Evolutionary conservation across 257 asterid species (phyloP), one percentile per base, ranked within the genome.

Genomic region (Nicotiana tomentosiformis): DNA sequence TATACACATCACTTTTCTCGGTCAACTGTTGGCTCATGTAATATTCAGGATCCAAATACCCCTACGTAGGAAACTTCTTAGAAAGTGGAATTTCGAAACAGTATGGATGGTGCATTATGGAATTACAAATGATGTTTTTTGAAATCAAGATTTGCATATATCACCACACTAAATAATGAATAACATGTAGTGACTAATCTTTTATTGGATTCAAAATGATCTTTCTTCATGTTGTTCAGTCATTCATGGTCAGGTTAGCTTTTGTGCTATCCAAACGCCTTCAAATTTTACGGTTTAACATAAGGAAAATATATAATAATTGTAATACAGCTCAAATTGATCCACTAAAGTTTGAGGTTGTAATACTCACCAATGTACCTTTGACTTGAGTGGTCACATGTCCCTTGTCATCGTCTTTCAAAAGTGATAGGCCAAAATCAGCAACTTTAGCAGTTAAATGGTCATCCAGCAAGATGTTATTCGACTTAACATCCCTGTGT

Each of bases 1-100:
- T 93, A 23, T 94, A 94, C 1, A 94, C 97, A 18, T 94, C 98
- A 8, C 97, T 94, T 66, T 92, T 94, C 66, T 94, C 97, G 0
- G 98, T 94, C 70, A 94, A 77, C 39, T 93, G 97, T 80, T 94
- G 93, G 0, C 97, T 94, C 98, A 93, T 94, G 91, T 91, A 94
- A 51, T 94, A 94, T 83, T 94, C 98, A 29, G 98, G 98, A 84
- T 94, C 97, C 95, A 93, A 89, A 86, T 93, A 94, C 18, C 98
- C 98, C 98, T 94, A 11, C 11, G 80, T 4, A 12, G 58, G 43
- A 76, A 58, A 4, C 37, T 57, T 56, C 66, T 57, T 78, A 58
- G 69, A 58, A 57, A 58, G 58, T 78, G 57, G 32, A 56, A 33
- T 10, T 58, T 60, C 5, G 9, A 26, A 46, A 18, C 39, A 72